A percentile compares a stretch with the other conserved stretches of the same genome.
phyloP scores from a whole-genome alignment of 768 basidiomycete genomes.

The Termitomyces bulborhizus region DNA sequence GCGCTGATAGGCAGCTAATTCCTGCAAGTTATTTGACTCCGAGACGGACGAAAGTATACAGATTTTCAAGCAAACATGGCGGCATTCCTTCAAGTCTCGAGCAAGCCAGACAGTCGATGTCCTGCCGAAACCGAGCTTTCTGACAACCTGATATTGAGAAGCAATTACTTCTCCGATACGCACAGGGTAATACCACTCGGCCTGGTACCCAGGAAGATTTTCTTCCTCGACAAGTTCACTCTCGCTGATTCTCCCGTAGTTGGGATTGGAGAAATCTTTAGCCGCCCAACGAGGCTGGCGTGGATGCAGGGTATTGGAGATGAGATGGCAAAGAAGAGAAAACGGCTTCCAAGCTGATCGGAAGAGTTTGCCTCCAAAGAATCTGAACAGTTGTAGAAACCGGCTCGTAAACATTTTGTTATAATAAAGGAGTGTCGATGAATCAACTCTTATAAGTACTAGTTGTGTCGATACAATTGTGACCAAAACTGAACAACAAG shows the following conservation, averaged over 20 bases:
- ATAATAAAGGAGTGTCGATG: no score
- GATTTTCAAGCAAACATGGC: neutral
- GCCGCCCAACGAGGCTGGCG: neutral
- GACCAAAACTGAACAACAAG: neutral
- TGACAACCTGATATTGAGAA: conserved; percentile 23
- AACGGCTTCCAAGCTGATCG: neutral
- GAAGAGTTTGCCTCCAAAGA: neutral
- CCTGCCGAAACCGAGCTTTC: conserved; percentile 25
- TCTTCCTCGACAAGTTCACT: conserved; percentile 15
- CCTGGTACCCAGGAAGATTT: conserved; percentile 14
- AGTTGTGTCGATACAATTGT: neutral
- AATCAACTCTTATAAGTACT: neutral
- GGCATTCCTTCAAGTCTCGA: neutral
- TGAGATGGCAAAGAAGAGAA: neutral
- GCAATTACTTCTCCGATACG: conserved; percentile 24
- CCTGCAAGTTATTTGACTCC: neutral
- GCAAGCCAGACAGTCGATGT: neutral
- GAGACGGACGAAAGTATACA: neutral
- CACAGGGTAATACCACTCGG: conserved; percentile 22
- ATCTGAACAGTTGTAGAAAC: neutral
- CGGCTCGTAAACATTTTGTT: neutral
- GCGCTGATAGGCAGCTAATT: neutral
- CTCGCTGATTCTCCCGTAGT: neutral
- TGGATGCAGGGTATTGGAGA: no score
- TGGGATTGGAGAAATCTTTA: neutral